Percentiles rank a stretch among this genome's conserved stretches.
These are phyloP conservation scores for Xylaria digitata DNA, from an alignment of 2,329 filamentous ascomycete genomes.

Conservation along the genomic window DNA sequence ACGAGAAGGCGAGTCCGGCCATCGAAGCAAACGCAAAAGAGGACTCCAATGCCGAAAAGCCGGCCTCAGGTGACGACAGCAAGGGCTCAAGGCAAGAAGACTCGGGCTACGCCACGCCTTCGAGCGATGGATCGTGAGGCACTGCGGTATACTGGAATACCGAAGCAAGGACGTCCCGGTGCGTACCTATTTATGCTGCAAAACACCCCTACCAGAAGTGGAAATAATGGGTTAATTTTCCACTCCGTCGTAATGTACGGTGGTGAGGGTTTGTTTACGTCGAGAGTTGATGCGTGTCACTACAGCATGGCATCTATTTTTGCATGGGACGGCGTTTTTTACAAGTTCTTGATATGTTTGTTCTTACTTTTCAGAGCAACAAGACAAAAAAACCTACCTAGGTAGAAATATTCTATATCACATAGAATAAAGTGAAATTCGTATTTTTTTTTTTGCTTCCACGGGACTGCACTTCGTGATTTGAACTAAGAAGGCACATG, in stretches of 20 bases:
- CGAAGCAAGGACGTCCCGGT: not conserved
- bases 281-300: not conserved
- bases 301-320: not conserved
- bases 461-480: not conserved
- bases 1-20: slow-evolving; percentile 5
- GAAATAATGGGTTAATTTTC: not conserved
- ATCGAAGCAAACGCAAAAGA: slow-evolving; percentile 4
- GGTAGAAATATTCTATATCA: not conserved
- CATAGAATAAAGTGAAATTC: not conserved
- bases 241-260: slow-evolving; percentile 1
- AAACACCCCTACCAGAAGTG: not conserved
- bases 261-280: not conserved
- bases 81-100: slow-evolving; percentile 38
- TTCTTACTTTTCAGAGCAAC: not conserved
- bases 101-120: slow-evolving; percentile 46
- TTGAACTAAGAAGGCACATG: not conserved
- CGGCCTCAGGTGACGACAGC: slow-evolving; percentile 19
- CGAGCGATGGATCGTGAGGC: slow-evolving; percentile 41
- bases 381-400: not conserved
- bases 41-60: slow-evolving; percentile 28
- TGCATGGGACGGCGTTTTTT: slow-evolving; percentile 26
- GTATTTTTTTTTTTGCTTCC: not conserved
- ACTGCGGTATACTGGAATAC: not conserved
- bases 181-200: not conserved
- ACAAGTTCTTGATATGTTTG: not conserved